Evolutionary conservation across 2,329 filamentous ascomycete genomes (phyloP).

Genomic region (Calonectria honghensis): DNA sequence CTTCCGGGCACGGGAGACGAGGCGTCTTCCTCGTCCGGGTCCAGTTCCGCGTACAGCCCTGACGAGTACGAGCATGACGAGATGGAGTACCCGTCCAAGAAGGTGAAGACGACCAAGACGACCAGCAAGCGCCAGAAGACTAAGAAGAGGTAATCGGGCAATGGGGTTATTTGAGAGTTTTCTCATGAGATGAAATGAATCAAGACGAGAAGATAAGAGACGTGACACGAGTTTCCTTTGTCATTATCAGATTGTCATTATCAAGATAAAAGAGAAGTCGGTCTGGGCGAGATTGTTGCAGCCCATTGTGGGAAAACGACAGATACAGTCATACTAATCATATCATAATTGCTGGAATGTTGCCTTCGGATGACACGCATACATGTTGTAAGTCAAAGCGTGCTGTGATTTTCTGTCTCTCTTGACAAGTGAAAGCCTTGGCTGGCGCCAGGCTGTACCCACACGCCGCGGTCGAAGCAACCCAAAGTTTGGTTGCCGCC

Average conservation of each 20-base stretch:
- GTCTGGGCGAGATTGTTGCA: not conserved
- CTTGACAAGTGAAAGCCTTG: constrained; percentile 8
- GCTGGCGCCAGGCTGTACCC: constrained; percentile 7
- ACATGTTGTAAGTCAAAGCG: constrained; percentile 9
- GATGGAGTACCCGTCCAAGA: constrained; percentile 56
- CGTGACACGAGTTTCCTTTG: constrained; percentile 17
- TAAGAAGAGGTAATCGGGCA: constrained; percentile 44
- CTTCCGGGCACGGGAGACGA: constrained; percentile 40
- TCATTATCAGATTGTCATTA: not conserved
- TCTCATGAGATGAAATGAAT: not conserved
- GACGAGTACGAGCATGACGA: constrained; percentile 56
- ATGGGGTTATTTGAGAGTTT: too few relatives aligned
- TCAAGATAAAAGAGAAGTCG: not conserved
- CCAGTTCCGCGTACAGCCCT: constrained; percentile 46
- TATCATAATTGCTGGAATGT: constrained; percentile 6
- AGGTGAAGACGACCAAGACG: constrained; percentile 52
- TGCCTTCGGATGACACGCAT: not conserved
- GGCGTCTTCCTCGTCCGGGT: constrained; percentile 43
- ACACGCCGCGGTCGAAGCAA: not conserved
- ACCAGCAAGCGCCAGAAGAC: constrained; percentile 51
- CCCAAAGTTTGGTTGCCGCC: constrained; percentile 3
- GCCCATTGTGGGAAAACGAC: not conserved
- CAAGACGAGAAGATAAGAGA: not conserved
- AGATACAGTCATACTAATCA: constrained; percentile 3
- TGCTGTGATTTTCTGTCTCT: constrained; percentile 13